Base-by-base conservation (phyloP, 345 rosid species). In the Corchorus capsularis region DNA sequence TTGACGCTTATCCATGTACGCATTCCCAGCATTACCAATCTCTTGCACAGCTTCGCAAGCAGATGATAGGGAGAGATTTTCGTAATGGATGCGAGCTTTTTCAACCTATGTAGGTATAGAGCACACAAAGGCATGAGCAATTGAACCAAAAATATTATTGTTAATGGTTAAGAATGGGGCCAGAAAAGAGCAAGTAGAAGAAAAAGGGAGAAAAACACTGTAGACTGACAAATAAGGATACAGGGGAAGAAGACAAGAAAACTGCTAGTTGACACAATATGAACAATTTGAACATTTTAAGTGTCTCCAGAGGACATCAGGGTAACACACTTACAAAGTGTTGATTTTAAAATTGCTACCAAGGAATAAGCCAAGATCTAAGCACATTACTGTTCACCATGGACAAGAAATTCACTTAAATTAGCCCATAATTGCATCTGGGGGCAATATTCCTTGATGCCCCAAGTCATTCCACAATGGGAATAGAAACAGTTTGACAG, bases 11-110 rank as follows among this genome's bases (percentile, higher is more conserved):
- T 95, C 93, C 85, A 95, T 88, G 83, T 91, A 93, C 19, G 79
- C 66, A 82, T 95, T 95, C 71, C 99, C 99, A 3, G 94, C 93
- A 83, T 89, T 93, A 75, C 97, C 91, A 35, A 95, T 95, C 80
- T 93, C 99, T 10, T 89, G 79, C 27, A 93, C 90, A 74, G 96
- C 90, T 80, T 90, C 99, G 69, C 96, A 95, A 19, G 99, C 98
- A 1, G 91, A 63, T 55, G 99, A 90, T 27, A 95, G 80, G 1
- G 91, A 84, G 37, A 95, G 87, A 76, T 75, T 88, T 74, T 88
- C 96, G 70, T 90, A 95, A 79, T 88, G 89, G 66, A 68, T 63
- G 57, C 82, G 80, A 74, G 94, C 94, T 68, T 86, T 90, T 79
- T 86, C 90, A 50, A 93, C 89, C 99, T 95, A 71, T 27, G 68